Evolutionary conservation across 1,284 basidiomycete genomes (phyloP), one percentile per base, ranked within the genome.

Genomic region (Moesziomyces parantarcticus): DNA sequence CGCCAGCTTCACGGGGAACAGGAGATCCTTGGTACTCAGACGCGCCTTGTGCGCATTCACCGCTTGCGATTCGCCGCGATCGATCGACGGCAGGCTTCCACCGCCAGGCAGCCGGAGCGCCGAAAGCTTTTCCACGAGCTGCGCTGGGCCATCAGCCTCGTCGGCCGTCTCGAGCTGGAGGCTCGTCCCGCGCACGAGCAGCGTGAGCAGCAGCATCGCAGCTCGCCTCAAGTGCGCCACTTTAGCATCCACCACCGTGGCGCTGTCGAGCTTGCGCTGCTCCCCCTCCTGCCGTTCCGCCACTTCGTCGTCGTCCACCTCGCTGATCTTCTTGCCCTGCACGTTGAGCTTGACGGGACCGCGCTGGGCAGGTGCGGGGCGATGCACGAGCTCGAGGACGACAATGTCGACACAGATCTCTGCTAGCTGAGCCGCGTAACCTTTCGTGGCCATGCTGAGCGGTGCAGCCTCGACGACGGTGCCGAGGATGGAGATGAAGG

Each of bases 391-490:
- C 44, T 83, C 82, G 26, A 82, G 43, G 10, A 50, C 34, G 9
- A 83, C 51, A 5, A 83, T 62, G 14, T 83, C 81, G 25, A 76
- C 50, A 34, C 77, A 77, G 18, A 60, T 44, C 25, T 60, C 26
- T 1, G 62, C 77, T 34, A 83, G 51, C n/a, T 70, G 45, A 1
- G 34, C 41, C 4, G 72, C 50, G 45, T 64, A 61, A 11, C 77
- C 64, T 13, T 48, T 49, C 2, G 62, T 46, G 20, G 73, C 71
- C 47, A 83, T 57, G 7, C 66, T 77, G 16, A 52, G 6, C 3
- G 82, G 80, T 0, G 57, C 64, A 4, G 79, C 71, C 51, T 83
- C 82, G n/a, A 83, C 73, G 22, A 70, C 66, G 1, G 82, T 83
- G 1, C 81, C 82, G 18, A 83, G 48, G 13, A 83, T 66, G 8